These are phyloP conservation scores for Monilinia vaccinii-corymbosi DNA, from an alignment of 2,329 filamentous ascomycete genomes.

Conservation along the genomic window DNA sequence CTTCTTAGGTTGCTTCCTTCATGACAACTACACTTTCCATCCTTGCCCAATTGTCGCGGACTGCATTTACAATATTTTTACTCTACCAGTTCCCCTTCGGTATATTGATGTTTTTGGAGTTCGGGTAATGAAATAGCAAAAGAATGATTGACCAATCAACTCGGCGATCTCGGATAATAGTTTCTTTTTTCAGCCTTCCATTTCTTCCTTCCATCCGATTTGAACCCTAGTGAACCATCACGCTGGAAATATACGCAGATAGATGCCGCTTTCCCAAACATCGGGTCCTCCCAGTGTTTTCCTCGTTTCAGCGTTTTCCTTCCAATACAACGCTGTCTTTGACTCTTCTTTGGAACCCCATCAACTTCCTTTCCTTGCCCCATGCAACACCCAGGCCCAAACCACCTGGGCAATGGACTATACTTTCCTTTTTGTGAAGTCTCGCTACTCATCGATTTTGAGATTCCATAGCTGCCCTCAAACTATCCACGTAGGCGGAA, in stretches of 20 bases:
- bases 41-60: background rate
- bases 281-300: background rate
- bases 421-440: background rate
- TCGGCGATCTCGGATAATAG: constrained; percentile 1
- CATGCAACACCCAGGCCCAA: too few species aligned
- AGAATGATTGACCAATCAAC: constrained; percentile 2
- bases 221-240: constrained; percentile 8
- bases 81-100: background rate
- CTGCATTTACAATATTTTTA: background rate
- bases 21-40: background rate
- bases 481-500: background rate
- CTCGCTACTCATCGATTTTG: background rate
- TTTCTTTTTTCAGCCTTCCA: constrained; percentile 6
- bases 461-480: background rate
- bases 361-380: background rate
- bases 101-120: background rate
- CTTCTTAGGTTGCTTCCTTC: background rate
- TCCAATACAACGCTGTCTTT: background rate
- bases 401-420: background rate
- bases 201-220: constrained; percentile 4
- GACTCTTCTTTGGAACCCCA: background rate
- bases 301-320: constrained; percentile 2
- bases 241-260: constrained; percentile 2
- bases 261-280: background rate
- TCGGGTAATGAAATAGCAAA: background rate